These are phyloP conservation scores for Agrocybe pediades DNA, from an alignment of 768 basidiomycete genomes.

Conservation along the genomic window DNA sequence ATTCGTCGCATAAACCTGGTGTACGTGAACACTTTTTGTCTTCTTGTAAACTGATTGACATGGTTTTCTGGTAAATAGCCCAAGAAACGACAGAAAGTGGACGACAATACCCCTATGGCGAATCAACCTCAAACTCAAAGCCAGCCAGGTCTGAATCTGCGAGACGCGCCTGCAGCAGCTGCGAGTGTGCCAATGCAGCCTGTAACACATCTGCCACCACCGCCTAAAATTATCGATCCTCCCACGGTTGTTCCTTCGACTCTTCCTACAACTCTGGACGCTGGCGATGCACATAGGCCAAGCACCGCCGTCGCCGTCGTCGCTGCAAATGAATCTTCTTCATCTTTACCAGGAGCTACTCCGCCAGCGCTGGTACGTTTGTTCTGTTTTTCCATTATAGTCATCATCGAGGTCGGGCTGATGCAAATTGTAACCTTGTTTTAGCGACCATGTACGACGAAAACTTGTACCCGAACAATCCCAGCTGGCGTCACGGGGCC, in stretches of 20 bases:
- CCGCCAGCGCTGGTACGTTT: not conserved
- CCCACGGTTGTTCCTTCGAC: too few relatives aligned
- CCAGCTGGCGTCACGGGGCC: conserved; percentile 23
- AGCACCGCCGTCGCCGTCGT: not conserved
- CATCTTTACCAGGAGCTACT: not conserved
- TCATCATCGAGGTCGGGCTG: not conserved
- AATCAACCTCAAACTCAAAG: not conserved
- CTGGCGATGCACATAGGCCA: conserved; percentile 6
- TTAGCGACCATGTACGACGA: conserved; percentile 32
- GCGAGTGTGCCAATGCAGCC: too few relatives aligned
- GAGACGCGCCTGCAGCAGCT: too few relatives aligned
- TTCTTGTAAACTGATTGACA: not conserved
- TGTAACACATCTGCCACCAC: too few relatives aligned
- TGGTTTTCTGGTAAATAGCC: not conserved
- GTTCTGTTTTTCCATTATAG: not conserved
- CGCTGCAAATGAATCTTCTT: not conserved
- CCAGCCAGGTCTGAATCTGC: not conserved
- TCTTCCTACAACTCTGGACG: conserved; percentile 20
- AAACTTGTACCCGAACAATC: conserved; percentile 40
- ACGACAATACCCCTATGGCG: not conserved
- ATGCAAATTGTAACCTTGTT: not conserved
- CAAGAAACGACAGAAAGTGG: not conserved
- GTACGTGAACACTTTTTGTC: not conserved
- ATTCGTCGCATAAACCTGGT: not conserved
- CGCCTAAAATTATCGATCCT: too few relatives aligned